These are phyloP conservation scores for Talaromyces stipitatus DNA, from an alignment of 495 filamentous ascomycete genomes.

Conservation along the genomic window DNA sequence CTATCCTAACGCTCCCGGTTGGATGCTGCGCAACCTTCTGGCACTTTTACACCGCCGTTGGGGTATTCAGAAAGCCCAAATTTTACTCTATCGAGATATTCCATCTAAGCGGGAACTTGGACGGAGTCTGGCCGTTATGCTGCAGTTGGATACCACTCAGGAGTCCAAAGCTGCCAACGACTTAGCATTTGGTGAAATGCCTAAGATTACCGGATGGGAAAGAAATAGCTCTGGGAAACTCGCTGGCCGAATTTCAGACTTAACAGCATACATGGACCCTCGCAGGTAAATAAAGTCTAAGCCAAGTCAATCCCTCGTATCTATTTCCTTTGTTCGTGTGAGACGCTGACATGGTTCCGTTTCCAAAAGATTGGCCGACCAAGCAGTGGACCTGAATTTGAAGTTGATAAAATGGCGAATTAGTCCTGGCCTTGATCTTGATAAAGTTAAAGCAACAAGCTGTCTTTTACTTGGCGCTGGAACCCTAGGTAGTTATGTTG, in stretches of 20 bases:
- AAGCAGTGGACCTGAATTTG: conserved; percentile 94
- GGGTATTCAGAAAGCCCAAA: conserved; percentile 65
- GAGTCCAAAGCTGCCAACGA: conserved; percentile 14
- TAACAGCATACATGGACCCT: conserved; percentile 90
- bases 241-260: conserved; percentile 63
- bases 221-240: conserved; percentile 70
- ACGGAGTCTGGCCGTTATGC: conserved; percentile 66
- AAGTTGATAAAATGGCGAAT: conserved; percentile 99
- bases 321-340: neutral
- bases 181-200: conserved; percentile 45
- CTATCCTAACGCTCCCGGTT: conserved; percentile 76
- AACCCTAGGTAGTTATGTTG: conserved; percentile 89
- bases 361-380: conserved; percentile 65
- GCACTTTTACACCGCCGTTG: conserved; percentile 79
- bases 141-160: conserved; percentile 44
- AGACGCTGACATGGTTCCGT: neutral
- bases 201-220: conserved; percentile 94
- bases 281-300: conserved; percentile 41
- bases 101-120: conserved; percentile 67
- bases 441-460: conserved; percentile 80
- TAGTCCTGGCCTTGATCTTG: conserved; percentile 78
- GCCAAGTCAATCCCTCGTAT: no score
- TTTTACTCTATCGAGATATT: conserved; percentile 85
- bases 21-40: conserved; percentile 87
- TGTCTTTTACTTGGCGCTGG: conserved; percentile 93